A percentile compares a stretch with the other conserved stretches of the same genome.
Conservation (phyloP, 768 basidiomycete genomes). For the Lyophyllum semitale region DNA sequence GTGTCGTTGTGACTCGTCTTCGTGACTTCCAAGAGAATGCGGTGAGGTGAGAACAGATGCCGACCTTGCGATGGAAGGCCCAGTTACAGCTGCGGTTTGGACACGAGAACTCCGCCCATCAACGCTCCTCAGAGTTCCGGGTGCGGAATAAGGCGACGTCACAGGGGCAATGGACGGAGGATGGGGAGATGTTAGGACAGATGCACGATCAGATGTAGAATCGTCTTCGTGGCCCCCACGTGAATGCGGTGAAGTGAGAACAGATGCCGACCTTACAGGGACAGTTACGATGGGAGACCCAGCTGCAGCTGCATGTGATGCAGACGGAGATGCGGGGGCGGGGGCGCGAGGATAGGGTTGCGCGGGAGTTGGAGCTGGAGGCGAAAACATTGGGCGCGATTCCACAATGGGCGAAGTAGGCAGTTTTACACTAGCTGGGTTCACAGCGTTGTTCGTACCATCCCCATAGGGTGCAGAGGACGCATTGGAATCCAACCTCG, state of each 20-base stretch:
- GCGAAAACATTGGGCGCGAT: not conserved
- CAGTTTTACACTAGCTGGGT: conserved; percentile 8
- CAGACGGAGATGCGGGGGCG: not conserved
- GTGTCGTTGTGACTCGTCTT: conserved; percentile 15
- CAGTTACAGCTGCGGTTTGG: too few species aligned
- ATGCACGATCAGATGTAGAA: conserved; percentile 15
- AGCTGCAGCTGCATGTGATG: too few species aligned
- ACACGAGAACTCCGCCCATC: conserved; percentile 16
- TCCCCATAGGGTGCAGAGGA: conserved; percentile 2
- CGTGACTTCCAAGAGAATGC: conserved; percentile 21
- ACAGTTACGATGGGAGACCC: conserved; percentile 4
- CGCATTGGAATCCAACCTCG: conserved; percentile 7
- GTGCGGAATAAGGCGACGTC: conserved; percentile 39
- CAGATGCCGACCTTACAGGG: conserved; percentile 12
- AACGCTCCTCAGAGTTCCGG: conserved; percentile 11
- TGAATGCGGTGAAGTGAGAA: conserved; percentile 38
- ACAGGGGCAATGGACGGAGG: conserved; percentile 17
- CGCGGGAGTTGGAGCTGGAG: conserved; percentile 2
- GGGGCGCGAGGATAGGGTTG: conserved; percentile 1
- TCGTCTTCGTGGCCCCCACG: conserved; percentile 15
- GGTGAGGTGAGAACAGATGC: conserved; percentile 37
- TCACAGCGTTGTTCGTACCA: not conserved
- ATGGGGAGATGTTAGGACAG: conserved; percentile 36
- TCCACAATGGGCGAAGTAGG: conserved; percentile 10
- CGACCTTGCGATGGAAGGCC: conserved; percentile 3